Conservation (phyloP, 768 basidiomycete genomes). For the Pleurotus tuber-regium region DNA sequence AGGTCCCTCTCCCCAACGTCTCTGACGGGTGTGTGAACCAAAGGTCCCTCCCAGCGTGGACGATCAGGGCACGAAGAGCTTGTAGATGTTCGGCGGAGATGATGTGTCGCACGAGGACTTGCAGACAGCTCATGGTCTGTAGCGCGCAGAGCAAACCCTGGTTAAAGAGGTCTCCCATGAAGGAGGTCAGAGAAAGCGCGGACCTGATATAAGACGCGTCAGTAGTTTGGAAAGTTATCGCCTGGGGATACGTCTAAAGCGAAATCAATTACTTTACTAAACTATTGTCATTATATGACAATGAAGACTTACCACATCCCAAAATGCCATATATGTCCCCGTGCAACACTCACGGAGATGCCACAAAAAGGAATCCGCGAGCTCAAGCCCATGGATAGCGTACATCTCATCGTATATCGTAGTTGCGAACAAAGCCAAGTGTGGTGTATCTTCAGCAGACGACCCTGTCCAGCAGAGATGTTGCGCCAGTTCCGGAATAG, state of each 20-base stretch:
- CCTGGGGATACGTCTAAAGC: slow-evolving; percentile 10
- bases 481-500: slow-evolving; percentile 23
- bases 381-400: slow-evolving; percentile 17
- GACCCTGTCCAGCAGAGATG: slow-evolving; percentile 24
- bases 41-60: slow-evolving; percentile 15
- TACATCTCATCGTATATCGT: too few relatives aligned
- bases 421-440: slow-evolving; percentile 22
- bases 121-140: slow-evolving; percentile 19
- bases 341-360: slow-evolving; percentile 22
- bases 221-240: slow-evolving; percentile 15
- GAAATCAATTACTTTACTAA: too few relatives aligned
- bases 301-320: slow-evolving; percentile 23
- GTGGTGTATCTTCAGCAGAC: slow-evolving; percentile 9
- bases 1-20: background rate
- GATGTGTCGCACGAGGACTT: slow-evolving; percentile 20
- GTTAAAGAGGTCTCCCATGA: slow-evolving; percentile 27
- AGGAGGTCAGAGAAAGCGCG: slow-evolving; percentile 20
- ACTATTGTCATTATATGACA: too few relatives aligned
- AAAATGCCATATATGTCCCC: slow-evolving; percentile 21
- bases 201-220: slow-evolving; percentile 18
- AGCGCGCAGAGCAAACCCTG: slow-evolving; percentile 18
- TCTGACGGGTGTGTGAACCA: background rate
- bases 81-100: slow-evolving; percentile 25
- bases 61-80: slow-evolving; percentile 19
- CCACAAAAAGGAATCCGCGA: slow-evolving; percentile 22